Conservation (phyloP, 768 basidiomycete genomes). For the Clavulina sp. region DNA sequence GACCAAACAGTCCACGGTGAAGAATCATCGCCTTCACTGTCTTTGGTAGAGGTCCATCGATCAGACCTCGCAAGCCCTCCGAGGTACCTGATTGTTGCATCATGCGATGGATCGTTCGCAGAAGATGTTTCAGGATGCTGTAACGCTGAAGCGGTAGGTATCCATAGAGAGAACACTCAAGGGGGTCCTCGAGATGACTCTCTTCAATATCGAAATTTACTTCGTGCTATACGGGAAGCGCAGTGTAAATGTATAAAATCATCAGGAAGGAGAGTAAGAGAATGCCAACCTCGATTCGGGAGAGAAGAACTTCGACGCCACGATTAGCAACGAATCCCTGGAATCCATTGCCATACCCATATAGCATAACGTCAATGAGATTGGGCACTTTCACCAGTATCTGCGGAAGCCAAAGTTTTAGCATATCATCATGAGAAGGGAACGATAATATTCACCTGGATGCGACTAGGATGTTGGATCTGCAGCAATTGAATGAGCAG, state of each 20-base stretch:
- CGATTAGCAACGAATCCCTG: conserved; percentile 67
- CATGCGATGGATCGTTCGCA: conserved; percentile 90
- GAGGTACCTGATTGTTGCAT: conserved; percentile 92
- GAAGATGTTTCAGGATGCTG: conserved; percentile 71
- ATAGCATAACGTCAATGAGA: conserved; percentile 80
- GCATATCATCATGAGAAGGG: background rate
- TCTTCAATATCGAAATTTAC: conserved; percentile 47
- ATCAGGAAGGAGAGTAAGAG: background rate
- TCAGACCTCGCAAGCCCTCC: conserved; percentile 85
- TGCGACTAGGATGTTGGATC: conserved; percentile 47
- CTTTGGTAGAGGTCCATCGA: conserved; percentile 72
- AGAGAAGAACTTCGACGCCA: conserved; percentile 72
- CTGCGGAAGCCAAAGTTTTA: conserved; percentile 8
- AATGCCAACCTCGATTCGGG: conserved; percentile 58
- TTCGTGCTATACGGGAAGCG: conserved; percentile 32
- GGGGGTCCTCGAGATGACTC: conserved; percentile 30
- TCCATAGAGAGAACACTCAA: conserved; percentile 30
- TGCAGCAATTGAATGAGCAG: conserved; percentile 80
- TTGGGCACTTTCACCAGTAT: conserved; percentile 81
- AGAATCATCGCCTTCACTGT: conserved; percentile 81
- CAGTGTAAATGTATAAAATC: conserved; percentile 1
- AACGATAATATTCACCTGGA: conserved; percentile 25
- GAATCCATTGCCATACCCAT: conserved; percentile 76
- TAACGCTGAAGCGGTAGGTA: conserved; percentile 58
- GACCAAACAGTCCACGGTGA: conserved; percentile 66